phyloP scores from a whole-genome alignment of 495 filamentous ascomycete genomes.

The Glutinoglossum americanum region DNA sequence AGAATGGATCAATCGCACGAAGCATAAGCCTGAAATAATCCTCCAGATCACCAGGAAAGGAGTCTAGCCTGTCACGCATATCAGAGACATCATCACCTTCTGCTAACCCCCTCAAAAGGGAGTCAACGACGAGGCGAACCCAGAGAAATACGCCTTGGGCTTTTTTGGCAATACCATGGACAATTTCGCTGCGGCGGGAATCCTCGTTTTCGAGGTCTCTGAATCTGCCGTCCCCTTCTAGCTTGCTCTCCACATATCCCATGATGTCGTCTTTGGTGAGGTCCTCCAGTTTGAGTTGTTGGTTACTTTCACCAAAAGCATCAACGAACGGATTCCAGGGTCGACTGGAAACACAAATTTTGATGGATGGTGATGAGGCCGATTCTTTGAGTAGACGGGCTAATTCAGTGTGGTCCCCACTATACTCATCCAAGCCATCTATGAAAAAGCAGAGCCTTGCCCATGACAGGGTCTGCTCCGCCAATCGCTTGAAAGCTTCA shows the following conservation, averaged over 20 bases:
- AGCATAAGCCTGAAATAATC: not conserved
- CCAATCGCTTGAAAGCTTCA: not conserved
- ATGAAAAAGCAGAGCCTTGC: constrained; percentile 25
- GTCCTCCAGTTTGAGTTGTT: constrained; percentile 7
- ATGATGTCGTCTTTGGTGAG: constrained; percentile 15
- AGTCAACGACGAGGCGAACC: not conserved
- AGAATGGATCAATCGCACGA: not conserved
- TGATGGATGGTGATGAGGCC: constrained; percentile 14
- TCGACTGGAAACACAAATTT: constrained; percentile 29
- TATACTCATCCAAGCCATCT: constrained; percentile 18
- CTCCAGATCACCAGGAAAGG: not conserved
- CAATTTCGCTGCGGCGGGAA: constrained; percentile 3
- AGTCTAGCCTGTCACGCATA: not conserved
- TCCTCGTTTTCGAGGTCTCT: not conserved
- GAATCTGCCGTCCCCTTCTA: constrained; percentile 5
- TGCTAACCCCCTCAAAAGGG: not conserved
- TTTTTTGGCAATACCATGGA: constrained; percentile 12
- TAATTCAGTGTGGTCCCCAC: constrained; percentile 13
- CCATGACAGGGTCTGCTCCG: not conserved
- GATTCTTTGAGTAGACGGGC: constrained; percentile 8
- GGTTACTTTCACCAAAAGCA: constrained; percentile 13
- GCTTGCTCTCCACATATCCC: constrained; percentile 10
- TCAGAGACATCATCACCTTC: not conserved
- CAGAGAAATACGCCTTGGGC: constrained; percentile 11
- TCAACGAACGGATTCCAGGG: constrained; percentile 24